Conservation (phyloP, 192 early-diverging fungal species). For the Backusella morwellensis region DNA sequence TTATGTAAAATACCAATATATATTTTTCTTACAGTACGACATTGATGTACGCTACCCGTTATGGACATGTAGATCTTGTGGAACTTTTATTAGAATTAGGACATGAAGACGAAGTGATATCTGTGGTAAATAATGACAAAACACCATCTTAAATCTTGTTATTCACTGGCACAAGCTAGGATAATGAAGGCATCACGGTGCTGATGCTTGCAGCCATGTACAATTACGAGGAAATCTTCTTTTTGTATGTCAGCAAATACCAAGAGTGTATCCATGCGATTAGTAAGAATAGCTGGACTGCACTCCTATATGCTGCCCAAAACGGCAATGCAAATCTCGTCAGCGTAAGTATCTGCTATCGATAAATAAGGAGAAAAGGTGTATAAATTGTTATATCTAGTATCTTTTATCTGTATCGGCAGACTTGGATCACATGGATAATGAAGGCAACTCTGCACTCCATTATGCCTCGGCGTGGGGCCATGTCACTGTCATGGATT, state of each 20-base stretch:
- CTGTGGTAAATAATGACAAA: slow-evolving; percentile 22
- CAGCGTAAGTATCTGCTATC: slow-evolving; percentile 13
- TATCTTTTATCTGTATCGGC: slow-evolving; percentile 31
- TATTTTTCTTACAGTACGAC: slow-evolving; percentile 25
- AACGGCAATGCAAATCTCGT: slow-evolving; percentile 40
- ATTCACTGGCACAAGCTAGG: slow-evolving; percentile 4
- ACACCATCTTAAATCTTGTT: background rate
- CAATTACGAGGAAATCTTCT: slow-evolving; percentile 40
- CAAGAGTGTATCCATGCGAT: slow-evolving; percentile 39
- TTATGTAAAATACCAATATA: background rate
- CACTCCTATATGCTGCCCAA: slow-evolving; percentile 35
- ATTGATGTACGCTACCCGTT: slow-evolving; percentile 32
- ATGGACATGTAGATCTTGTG: slow-evolving; percentile 36
- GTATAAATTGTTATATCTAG: background rate
- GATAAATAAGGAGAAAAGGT: background rate
- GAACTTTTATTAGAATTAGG: slow-evolving; percentile 27
- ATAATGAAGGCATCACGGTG: slow-evolving; percentile 34
- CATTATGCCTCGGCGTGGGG: slow-evolving; percentile 43
- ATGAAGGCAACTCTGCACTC: slow-evolving; percentile 40
- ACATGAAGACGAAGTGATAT: slow-evolving; percentile 40
- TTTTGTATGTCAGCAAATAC: slow-evolving; percentile 31
- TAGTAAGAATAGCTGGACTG: slow-evolving; percentile 32
- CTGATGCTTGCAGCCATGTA: slow-evolving; percentile 37
- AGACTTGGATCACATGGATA: slow-evolving; percentile 40
- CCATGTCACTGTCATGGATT: slow-evolving; percentile 31